phyloP scores from a whole-genome alignment of 306 rosid species.

The peach (Prunus persica) region DNA sequence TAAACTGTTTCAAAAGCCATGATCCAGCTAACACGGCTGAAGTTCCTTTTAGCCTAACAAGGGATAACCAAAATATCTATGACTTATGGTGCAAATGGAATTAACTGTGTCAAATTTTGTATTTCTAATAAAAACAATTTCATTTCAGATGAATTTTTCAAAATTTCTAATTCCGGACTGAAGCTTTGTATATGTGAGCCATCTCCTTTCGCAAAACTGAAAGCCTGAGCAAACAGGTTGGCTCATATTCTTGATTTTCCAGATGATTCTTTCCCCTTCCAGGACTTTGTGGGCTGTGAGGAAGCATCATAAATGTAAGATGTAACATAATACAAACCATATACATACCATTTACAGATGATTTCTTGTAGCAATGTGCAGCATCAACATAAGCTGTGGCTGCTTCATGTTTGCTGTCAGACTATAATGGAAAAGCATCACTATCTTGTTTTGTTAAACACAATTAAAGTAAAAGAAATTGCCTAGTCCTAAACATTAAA shows the following conservation, averaged over 20 bases:
- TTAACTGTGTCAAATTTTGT: not conserved
- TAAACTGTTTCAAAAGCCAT: not conserved
- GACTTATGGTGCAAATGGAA: not conserved
- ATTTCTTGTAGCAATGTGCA: conserved; percentile 88
- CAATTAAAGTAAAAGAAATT: not conserved
- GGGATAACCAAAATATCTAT: not conserved
- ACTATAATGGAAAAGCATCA: conserved; percentile 34
- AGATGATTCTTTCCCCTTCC: not conserved
- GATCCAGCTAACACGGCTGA: not conserved
- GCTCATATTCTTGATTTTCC: not conserved
- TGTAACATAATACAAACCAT: conserved; percentile 11
- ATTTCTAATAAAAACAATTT: not conserved
- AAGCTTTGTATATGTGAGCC: not conserved
- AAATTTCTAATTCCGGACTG: not conserved
- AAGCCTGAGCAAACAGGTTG: not conserved
- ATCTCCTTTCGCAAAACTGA: not conserved
- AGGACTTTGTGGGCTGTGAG: not conserved
- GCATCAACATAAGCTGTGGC: conserved; percentile 92
- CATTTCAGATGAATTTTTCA: not conserved
- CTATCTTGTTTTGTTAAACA: not conserved
- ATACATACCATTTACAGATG: conserved; percentile 57
- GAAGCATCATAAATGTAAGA: not conserved
- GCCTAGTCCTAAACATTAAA: conserved; percentile 8
- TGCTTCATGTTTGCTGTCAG: conserved; percentile 94
- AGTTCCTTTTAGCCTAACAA: not conserved